Base-by-base conservation (phyloP, 257 asterid genomes). In the Solanum rostratum region DNA sequence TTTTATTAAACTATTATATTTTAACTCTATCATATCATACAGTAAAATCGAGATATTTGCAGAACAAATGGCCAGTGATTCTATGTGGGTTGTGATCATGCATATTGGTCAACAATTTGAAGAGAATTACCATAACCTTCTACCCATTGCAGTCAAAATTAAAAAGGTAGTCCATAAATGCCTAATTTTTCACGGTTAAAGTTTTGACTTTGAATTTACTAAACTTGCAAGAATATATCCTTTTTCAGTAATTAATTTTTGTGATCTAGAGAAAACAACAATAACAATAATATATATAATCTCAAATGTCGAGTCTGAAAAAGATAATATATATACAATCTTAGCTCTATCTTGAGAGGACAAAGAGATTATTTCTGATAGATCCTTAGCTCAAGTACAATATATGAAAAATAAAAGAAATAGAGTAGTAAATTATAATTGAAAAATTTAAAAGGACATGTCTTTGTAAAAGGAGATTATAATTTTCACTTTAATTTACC, bases 361-460 rank as follows among this genome's bases (percentile, higher is more conserved):
- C 8, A 1, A 1, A 20, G 3, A 3, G 0, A 0, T 0, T 4
- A 0, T 10, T 59, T 59, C 11, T 0, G 0, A 59, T n/a, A 22
- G 3, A 59, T 10, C 0, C 3, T 4, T 1, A 0, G 0, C 1
- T n/a, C 30, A 59, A 59, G 2, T 59, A 59, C n/a, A 57, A 10
- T 1, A 59, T 59, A 24, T 10, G 5, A 33, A n/a, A 59, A 33
- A 33, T 33, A 59, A 59, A n/a, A 10, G 0, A n/a, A 59, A 10
- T 10, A 59, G 0, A 59, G 3, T 16, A n/a, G 30, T 59, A 59
- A 11, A n/a, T 63, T 63, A 63, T 63, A 20, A 63, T 63, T 27
- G 33, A 27, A 63, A 63, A 41, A 14, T 63, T 63, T 27, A 63
- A 27, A 18, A 63, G n/a, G 43, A 27, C 41, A 14, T 63, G 41